Conservation (phyloP, 1,139 yeast species). For the Debaryomyces robertsiae region DNA sequence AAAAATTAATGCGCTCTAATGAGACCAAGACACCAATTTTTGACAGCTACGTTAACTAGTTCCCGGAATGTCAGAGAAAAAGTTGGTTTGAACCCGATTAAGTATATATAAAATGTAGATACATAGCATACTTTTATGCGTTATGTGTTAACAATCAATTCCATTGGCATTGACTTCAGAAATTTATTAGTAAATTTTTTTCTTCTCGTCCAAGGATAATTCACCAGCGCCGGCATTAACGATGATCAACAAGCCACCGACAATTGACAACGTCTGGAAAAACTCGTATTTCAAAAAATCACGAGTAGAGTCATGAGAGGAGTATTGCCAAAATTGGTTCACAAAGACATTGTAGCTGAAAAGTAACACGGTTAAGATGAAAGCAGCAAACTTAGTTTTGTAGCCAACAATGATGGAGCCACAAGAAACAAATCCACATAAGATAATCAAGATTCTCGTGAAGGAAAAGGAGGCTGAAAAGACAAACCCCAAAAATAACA, state of each 20-base stretch:
- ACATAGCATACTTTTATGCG: conserved; percentile 1
- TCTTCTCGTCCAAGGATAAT: conserved; percentile 91
- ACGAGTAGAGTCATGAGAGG: conserved; percentile 71
- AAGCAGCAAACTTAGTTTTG: conserved; percentile 90
- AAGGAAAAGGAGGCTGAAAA: conserved; percentile 76
- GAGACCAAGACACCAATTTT: neutral
- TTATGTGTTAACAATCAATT: conserved; percentile 2
- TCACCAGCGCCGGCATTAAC: conserved; percentile 98
- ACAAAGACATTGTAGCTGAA: conserved; percentile 75
- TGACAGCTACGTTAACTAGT: neutral
- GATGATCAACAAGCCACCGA: conserved; percentile 88
- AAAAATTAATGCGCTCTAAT: conserved; percentile 9
- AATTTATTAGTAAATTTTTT: conserved; percentile 70
- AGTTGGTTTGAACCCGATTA: conserved; percentile 1
- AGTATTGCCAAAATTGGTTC: conserved; percentile 89
- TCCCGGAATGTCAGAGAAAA: too few relatives aligned
- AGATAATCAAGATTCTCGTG: conserved; percentile 62
- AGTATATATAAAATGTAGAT: conserved; percentile 5
- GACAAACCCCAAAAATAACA: conserved; percentile 85
- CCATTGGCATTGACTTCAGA: neutral
- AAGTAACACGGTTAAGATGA: conserved; percentile 71
- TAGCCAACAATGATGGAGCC: conserved; percentile 86
- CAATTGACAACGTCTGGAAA: conserved; percentile 91
- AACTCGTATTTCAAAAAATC: conserved; percentile 92
- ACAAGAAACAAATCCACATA: conserved; percentile 73